Conservation (phyloP, 768 basidiomycete species). For the Termitomyces sp. region DNA sequence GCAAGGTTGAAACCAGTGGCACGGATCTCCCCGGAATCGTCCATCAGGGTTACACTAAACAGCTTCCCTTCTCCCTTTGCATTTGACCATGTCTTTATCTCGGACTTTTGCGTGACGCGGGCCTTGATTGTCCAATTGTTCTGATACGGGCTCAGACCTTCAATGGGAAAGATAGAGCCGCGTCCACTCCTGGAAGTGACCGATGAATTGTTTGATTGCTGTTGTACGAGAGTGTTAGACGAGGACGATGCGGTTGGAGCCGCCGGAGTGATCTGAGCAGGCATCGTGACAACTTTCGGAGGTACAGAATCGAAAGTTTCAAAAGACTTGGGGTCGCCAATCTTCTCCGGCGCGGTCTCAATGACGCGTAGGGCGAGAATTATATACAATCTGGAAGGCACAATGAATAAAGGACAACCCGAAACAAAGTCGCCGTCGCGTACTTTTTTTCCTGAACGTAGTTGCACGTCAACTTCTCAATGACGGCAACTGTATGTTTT, state of each 20-base stretch:
- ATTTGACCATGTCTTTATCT: constrained; percentile 88
- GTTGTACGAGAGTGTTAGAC: constrained; percentile 14
- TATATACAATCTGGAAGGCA: constrained; percentile 63
- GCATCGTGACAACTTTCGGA: constrained; percentile 20
- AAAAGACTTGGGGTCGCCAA: constrained; percentile 52
- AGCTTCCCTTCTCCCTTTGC: constrained; percentile 89
- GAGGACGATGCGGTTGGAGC: constrained; percentile 18
- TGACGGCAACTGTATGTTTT: constrained; percentile 61
- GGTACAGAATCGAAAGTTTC: constrained; percentile 17
- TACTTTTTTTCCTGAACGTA: constrained; percentile 81
- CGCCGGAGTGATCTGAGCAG: background rate
- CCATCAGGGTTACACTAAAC: constrained; percentile 91
- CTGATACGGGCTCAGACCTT: constrained; percentile 92
- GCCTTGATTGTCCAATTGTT: constrained; percentile 99
- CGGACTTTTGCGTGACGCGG: constrained; percentile 83
- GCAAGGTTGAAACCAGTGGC: constrained; percentile 87
- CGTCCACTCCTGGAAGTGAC: constrained; percentile 19
- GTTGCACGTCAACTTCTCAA: constrained; percentile 79
- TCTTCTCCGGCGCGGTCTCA: constrained; percentile 53
- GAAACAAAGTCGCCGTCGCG: constrained; percentile 18
- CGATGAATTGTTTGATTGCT: constrained; percentile 6
- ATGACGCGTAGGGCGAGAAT: constrained; percentile 62
- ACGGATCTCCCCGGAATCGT: constrained; percentile 88
- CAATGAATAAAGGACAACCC: background rate
- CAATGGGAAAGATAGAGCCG: constrained; percentile 68